phyloP scores from a whole-genome alignment of 306 rosid genomes.

The Pterocarpus santalinus region DNA sequence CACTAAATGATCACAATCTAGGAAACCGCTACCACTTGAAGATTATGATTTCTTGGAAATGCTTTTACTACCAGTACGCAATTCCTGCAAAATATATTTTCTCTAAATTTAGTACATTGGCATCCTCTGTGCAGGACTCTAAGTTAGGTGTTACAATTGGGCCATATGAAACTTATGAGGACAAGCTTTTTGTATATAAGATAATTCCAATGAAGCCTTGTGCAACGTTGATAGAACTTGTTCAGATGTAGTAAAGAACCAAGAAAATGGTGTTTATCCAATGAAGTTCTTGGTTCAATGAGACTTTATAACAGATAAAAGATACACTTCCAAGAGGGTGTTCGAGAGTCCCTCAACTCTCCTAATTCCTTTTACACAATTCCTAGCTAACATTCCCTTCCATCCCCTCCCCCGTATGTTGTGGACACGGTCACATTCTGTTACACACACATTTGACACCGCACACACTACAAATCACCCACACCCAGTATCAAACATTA shows the following conservation, averaged over 20 bases:
- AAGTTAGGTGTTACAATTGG: slow-evolving; percentile 92
- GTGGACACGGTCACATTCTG: not conserved
- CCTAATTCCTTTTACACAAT: too few relatives aligned
- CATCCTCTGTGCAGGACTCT: slow-evolving; percentile 70
- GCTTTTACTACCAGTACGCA: not conserved
- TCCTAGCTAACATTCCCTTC: not conserved
- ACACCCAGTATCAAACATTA: not conserved
- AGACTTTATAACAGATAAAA: not conserved
- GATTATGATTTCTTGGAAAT: slow-evolving; percentile 17
- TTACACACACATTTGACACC: not conserved
- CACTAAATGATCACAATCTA: slow-evolving; percentile 4
- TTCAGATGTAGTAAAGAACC: not conserved
- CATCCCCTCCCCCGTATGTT: not conserved
- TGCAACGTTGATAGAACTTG: not conserved
- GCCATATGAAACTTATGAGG: slow-evolving; percentile 97
- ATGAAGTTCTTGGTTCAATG: not conserved
- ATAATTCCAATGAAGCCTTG: slow-evolving; percentile 51
- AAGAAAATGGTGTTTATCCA: not conserved
- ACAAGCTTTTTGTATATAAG: slow-evolving; percentile 90
- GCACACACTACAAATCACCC: not conserved
- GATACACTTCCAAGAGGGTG: not conserved
- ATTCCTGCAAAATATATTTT: not conserved
- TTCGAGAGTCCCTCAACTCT: not conserved
- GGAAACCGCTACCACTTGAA: not conserved
- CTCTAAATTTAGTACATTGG: not conserved